Base-by-base conservation (phyloP, 2,329 filamentous ascomycete species). In the Tolypocladium tundrense region DNA sequence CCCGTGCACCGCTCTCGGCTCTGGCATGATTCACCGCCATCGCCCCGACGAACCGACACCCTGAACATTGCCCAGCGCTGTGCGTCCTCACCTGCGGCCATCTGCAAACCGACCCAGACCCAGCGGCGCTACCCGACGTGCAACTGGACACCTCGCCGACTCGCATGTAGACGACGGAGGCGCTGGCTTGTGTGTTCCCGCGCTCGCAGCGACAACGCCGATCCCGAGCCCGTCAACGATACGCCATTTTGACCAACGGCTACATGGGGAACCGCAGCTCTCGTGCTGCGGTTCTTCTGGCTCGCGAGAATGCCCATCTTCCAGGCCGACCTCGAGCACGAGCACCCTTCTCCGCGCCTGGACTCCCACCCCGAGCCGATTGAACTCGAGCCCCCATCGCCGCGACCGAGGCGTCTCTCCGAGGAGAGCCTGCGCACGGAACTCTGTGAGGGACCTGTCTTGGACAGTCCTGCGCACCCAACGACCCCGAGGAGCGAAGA, bases 361-460 rank as follows among this genome's bases (percentile, higher is more conserved):
- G 45, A 7, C 45, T 9, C 67, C 66, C 63, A 64, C 56, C 60
- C 63, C 55, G 62, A 63, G 45, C 52, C 60, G 37, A 45, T 66
- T 55, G 43, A 61, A 48, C 51, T 65, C 31, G 59, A 61, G 45
- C 58, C 62, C 7, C 52, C 55, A 16, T 57, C 64, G 37, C 42
- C 63, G 35, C 61, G 59, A 10, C 59, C 59, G 50, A 65, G 72
- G 35, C 69, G 70, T 45, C 68, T 77, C 35, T 86, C 83, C 0
- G 82, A 85, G 60, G 83, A 85, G 66, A 85, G 81, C 66, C 79
- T 86, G 42, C 75, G 78, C 27, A 83, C 81, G 33, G 83, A 86
- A 37, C 71, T 86, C 11, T 85, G 83, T 64, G 83, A 86, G 57
- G 83, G 82, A 0, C 82, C 77, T 1, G 52, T 85, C 19, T 70